Conservation (phyloP, 352 stramenopile genomes). For the Discostella stelligera region DNA sequence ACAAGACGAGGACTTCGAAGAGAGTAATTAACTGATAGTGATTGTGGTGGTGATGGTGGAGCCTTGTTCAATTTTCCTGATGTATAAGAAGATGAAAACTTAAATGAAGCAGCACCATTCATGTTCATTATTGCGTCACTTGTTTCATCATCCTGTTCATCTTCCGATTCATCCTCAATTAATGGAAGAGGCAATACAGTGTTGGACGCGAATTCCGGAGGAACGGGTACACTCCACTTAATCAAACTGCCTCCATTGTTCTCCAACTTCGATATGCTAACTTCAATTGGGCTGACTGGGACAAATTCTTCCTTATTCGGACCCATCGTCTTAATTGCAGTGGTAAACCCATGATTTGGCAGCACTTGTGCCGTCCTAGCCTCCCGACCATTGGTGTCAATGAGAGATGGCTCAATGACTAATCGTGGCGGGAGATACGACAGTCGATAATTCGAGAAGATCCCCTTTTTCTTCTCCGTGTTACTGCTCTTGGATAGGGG, state of each 20-base stretch:
- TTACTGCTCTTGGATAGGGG: conserved; percentile 9
- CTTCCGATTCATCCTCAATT: conserved; percentile 40
- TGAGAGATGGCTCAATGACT: conserved; percentile 49
- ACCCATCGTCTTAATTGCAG: conserved; percentile 77
- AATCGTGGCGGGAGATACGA: conserved; percentile 62
- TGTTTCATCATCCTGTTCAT: conserved; percentile 1
- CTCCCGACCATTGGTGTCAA: conserved; percentile 56
- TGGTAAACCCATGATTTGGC: conserved; percentile 77
- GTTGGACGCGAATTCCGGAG: conserved; percentile 66
- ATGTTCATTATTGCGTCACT: not conserved
- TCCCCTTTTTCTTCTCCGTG: conserved; percentile 16
- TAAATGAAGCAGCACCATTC: not conserved
- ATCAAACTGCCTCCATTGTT: conserved; percentile 47
- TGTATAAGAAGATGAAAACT: conserved; percentile 11
- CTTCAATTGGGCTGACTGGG: conserved; percentile 64
- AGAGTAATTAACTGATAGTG: conserved; percentile 31
- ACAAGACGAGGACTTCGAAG: conserved; percentile 52
- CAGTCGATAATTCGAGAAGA: conserved; percentile 58
- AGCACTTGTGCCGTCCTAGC: conserved; percentile 55
- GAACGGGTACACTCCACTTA: conserved; percentile 65
- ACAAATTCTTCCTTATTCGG: conserved; percentile 68
- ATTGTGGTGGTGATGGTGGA: conserved; percentile 20
- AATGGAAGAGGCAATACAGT: conserved; percentile 48
- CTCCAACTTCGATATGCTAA: conserved; percentile 50
- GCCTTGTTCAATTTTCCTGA: conserved; percentile 2